Conservation (phyloP, 1,284 basidiomycete species). For the Phenoliferia sp. region DNA sequence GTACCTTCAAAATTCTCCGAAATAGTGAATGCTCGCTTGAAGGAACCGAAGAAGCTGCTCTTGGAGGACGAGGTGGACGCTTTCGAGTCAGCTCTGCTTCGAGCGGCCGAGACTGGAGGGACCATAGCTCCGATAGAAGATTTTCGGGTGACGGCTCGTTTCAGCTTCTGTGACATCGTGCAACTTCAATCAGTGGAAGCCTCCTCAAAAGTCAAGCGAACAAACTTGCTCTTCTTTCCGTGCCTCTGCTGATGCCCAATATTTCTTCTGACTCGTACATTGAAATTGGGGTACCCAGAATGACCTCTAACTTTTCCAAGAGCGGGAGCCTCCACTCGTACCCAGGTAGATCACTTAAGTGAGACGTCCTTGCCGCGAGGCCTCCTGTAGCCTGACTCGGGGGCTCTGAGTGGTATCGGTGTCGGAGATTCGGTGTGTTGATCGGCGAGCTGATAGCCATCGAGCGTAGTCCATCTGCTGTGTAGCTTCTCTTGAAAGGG, state of each 20-base stretch:
- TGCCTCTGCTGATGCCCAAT: conserved; percentile 13
- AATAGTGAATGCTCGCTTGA: conserved; percentile 29
- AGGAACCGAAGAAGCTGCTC: conserved; percentile 18
- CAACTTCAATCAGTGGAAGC: neutral
- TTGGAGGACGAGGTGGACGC: neutral
- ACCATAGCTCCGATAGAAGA: too few species aligned
- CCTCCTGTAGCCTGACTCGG: too few species aligned
- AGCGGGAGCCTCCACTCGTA: conserved; percentile 26
- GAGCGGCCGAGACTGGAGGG: neutral
- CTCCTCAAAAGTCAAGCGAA: neutral
- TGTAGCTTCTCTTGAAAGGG: too few species aligned
- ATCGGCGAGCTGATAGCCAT: too few species aligned
- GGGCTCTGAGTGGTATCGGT: too few species aligned
- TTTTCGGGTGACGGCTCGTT: too few species aligned
- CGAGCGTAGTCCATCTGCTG: too few species aligned
- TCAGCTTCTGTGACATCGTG: conserved; percentile 13
- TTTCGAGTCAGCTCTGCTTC: neutral
- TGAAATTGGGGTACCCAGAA: conserved; percentile 23
- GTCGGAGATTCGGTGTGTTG: too few species aligned
- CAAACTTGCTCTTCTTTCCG: conserved; percentile 2
- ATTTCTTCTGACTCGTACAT: conserved; percentile 27
- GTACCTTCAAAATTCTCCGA: too few species aligned
- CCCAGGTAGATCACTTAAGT: too few species aligned
- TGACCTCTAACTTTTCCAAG: conserved; percentile 28
- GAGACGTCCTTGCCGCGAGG: too few species aligned